phyloP scores from a whole-genome alignment of 345 rosid genomes.

The Eucalyptus curtisii region DNA sequence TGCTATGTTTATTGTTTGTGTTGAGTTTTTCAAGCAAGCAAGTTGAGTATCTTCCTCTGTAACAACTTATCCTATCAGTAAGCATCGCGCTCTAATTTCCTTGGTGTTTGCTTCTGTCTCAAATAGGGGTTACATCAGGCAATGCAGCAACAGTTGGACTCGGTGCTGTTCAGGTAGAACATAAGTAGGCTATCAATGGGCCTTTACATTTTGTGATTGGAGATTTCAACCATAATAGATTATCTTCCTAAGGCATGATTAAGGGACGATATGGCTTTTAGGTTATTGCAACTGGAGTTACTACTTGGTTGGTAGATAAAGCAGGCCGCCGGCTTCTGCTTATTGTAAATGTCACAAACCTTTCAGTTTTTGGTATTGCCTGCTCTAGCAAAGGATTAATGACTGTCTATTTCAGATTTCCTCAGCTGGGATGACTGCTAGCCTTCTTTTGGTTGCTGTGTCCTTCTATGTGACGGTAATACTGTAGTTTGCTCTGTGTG shows the following conservation, averaged over 20 bases:
- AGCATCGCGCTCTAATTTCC: not conserved
- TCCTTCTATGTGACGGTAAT: conserved; percentile 60
- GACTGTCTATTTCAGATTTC: conserved; percentile 39
- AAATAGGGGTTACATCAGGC: conserved; percentile 69
- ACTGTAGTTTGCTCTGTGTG: not conserved
- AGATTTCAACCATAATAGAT: not conserved
- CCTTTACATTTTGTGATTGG: not conserved
- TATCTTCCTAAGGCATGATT: not conserved
- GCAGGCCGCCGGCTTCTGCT: conserved; percentile 87
- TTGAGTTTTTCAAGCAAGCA: not conserved
- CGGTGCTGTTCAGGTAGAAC: conserved; percentile 80
- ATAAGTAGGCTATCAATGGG: not conserved
- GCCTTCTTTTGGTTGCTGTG: conserved; percentile 70
- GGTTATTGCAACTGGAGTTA: conserved; percentile 73
- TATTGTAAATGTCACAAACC: conserved; percentile 38
- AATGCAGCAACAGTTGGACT: conserved; percentile 72
- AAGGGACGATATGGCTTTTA: not conserved
- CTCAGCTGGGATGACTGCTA: conserved; percentile 63
- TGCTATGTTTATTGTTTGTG: not conserved
- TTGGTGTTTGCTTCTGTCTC: not conserved
- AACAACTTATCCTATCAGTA: not conserved
- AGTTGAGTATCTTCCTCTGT: not conserved
- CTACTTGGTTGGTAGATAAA: conserved; percentile 86
- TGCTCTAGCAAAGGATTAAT: not conserved
- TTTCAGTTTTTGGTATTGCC: not conserved